phyloP scores from a whole-genome alignment of 2,329 filamentous ascomycete genomes.

The Clonostachys solani region DNA sequence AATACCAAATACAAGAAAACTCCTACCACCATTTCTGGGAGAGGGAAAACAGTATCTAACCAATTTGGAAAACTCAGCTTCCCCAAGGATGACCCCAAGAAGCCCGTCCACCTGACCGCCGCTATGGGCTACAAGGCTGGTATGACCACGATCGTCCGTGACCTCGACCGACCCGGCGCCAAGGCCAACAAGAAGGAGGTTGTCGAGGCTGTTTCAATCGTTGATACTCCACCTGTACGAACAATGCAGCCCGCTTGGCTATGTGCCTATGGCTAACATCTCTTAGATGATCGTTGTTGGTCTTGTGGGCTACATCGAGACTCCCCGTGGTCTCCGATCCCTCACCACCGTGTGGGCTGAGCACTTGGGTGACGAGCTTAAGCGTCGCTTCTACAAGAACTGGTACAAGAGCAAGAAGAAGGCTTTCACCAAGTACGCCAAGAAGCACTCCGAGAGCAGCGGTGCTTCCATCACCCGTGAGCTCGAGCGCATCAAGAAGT shows the following conservation, averaged over 20 bases:
- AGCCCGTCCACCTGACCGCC: slow-evolving; percentile 97
- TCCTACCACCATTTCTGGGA: slow-evolving; percentile 8
- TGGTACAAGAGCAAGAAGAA: slow-evolving; percentile 99
- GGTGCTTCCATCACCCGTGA: slow-evolving; percentile 91
- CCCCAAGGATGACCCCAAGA: slow-evolving; percentile 99
- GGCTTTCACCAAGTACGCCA: slow-evolving; percentile 99
- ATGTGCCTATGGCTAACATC: slow-evolving; percentile 70
- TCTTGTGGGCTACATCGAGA: slow-evolving; percentile 99
- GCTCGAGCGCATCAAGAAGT: slow-evolving; percentile 99
- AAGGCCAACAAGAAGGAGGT: slow-evolving; percentile 99
- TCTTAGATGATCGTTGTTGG: slow-evolving; percentile 98
- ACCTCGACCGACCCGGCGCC: slow-evolving; percentile 97
- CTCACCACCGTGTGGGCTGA: slow-evolving; percentile 99
- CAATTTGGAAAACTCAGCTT: slow-evolving; percentile 61
- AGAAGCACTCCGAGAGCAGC: slow-evolving; percentile 96
- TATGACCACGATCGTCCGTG: slow-evolving; percentile 99
- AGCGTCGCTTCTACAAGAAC: slow-evolving; percentile 99
- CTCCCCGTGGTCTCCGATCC: slow-evolving; percentile 96
- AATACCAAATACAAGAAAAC: background rate
- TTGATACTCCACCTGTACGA: slow-evolving; percentile 95
- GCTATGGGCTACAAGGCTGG: slow-evolving; percentile 99
- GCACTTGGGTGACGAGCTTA: slow-evolving; percentile 97
- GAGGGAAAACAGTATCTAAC: slow-evolving; percentile 7
- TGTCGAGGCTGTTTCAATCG: slow-evolving; percentile 81
- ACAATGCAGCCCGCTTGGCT: slow-evolving; percentile 78